Evolutionary conservation across 2,329 filamentous ascomycete genomes (phyloP), one percentile per base, ranked within the genome.

Genomic region (Ceratocystis lukuohia): DNA sequence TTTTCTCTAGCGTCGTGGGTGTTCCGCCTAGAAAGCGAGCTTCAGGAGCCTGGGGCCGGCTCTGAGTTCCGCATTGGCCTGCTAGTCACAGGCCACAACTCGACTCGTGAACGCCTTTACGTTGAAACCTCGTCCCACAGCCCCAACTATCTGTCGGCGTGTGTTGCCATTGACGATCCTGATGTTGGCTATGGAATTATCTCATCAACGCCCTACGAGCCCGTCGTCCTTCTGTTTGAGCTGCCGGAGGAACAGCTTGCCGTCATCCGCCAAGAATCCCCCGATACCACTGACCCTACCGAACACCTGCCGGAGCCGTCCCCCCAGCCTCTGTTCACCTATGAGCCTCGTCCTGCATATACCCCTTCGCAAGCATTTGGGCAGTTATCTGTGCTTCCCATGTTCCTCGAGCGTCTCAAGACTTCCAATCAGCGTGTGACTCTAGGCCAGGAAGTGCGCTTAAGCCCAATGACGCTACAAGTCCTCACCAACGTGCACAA

Each of bases 401-500:
- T 74, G 33, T 76, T 87, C 61, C 76, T 87, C 12, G 80, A 84
- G 63, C 77, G 78, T 57, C 75, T 85, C 46, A 80, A 82, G 61
- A 84, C 84, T 1, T 82, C 82, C 57, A 80, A 82, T 64, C 80
- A 86, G 73, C 82, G 83, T 74, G 79, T 82, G 4, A 74, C 85
- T 30, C 76, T 89, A 62, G 84, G 82, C 67, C 86, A 89, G 68
- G 84, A 88, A 71, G 79, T 92, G 65, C 81, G 84, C 67, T 80
- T 91, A 25, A 88, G 86, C 25, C 84, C 87, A 12, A 82, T 87
- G 25, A 89, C 87, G 1, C 79, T 92, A 20, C 82, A 86, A 69
- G 79, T 90, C 46, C 82, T 93, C 70, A 88, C 87, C 33, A 84
- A 89, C 68, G 84, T 85, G 0, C 89, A 93, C 73, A 85, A 87